These are phyloP conservation scores for Ambrosia trifida DNA, from an alignment of 129 eudicot species.

Conservation along the genomic window DNA sequence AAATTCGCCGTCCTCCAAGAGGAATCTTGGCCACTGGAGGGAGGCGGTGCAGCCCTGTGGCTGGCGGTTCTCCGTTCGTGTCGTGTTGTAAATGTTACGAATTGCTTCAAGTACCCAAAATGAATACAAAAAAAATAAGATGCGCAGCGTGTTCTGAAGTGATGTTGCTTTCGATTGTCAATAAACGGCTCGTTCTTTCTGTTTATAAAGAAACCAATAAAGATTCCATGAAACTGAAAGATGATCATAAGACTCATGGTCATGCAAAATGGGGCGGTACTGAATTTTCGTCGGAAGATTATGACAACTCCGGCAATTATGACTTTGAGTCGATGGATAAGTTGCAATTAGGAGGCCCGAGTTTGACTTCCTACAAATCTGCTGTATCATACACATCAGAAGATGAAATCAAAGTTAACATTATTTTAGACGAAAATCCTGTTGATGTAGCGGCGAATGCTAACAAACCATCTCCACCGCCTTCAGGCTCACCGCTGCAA, in stretches of 20 bases:
- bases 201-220: constrained; percentile 30
- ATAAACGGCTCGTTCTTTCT: constrained; percentile 59
- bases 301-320: constrained; percentile 62
- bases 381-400: constrained; percentile 55
- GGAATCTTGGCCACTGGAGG: constrained; percentile 50
- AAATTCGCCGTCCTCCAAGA: constrained; percentile 56
- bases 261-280: constrained; percentile 48
- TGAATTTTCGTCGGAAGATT: constrained; percentile 73
- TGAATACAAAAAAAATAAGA: constrained; percentile 54
- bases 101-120: constrained; percentile 73
- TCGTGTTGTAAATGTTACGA: constrained; percentile 76
- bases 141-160: constrained; percentile 76
- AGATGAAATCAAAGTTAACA: constrained; percentile 48
- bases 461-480: constrained; percentile 47
- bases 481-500: constrained; percentile 74
- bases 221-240: constrained; percentile 32
- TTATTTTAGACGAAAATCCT: constrained; percentile 29
- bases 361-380: constrained; percentile 51
- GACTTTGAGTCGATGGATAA: constrained; percentile 79
- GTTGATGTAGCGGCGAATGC: constrained; percentile 35
- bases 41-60: constrained; percentile 60
- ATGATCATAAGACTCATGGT: constrained; percentile 26
- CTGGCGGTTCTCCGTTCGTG: constrained; percentile 91
- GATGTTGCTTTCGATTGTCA: constrained; percentile 45
- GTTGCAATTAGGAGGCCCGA: constrained; percentile 39